phyloP scores from a whole-genome alignment of 1,139 yeast species.

The Kluyveromyces sp. region DNA sequence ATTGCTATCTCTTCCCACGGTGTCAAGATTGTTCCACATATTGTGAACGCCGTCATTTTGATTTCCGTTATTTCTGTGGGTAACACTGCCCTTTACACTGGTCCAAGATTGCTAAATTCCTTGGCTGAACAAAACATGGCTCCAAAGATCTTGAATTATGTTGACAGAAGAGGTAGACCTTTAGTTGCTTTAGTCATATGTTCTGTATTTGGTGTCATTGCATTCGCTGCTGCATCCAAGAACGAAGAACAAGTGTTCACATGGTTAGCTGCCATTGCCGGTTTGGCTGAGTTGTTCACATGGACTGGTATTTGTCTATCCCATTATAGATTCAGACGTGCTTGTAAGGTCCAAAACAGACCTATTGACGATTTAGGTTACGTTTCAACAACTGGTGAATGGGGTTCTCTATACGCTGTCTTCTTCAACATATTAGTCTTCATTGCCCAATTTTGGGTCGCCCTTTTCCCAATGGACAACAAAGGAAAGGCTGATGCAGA shows the following conservation, averaged over 20 bases:
- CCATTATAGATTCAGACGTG: constrained; percentile 52
- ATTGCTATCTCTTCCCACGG: constrained; percentile 67
- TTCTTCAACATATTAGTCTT: constrained; percentile 39
- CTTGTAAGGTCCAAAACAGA: constrained; percentile 46
- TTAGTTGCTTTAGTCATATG: constrained; percentile 42
- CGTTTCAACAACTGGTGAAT: constrained; percentile 42
- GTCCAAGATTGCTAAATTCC: constrained; percentile 76
- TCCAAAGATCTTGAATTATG: constrained; percentile 46
- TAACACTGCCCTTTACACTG: constrained; percentile 71
- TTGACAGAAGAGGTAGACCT: constrained; percentile 55
- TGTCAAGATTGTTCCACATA: constrained; percentile 57
- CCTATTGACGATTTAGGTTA: constrained; percentile 41
- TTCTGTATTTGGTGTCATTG: constrained; percentile 43
- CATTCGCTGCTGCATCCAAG: constrained; percentile 48
- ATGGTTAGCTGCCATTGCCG: constrained; percentile 56
- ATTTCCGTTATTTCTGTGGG: constrained; percentile 63
- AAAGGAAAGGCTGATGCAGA: constrained; percentile 34
- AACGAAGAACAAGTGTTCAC: constrained; percentile 46
- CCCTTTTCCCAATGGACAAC: constrained; percentile 58
- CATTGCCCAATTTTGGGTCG: constrained; percentile 56
- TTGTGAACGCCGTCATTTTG: constrained; percentile 68
- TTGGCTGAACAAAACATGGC: constrained; percentile 75
- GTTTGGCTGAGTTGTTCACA: constrained; percentile 51
- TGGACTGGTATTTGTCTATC: constrained; percentile 53
- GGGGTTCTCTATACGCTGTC: constrained; percentile 43